A percentile compares a stretch with the other conserved stretches of the same genome.
Conservation (phyloP, 331 rosid species). For the Pyracantha coccinea region DNA sequence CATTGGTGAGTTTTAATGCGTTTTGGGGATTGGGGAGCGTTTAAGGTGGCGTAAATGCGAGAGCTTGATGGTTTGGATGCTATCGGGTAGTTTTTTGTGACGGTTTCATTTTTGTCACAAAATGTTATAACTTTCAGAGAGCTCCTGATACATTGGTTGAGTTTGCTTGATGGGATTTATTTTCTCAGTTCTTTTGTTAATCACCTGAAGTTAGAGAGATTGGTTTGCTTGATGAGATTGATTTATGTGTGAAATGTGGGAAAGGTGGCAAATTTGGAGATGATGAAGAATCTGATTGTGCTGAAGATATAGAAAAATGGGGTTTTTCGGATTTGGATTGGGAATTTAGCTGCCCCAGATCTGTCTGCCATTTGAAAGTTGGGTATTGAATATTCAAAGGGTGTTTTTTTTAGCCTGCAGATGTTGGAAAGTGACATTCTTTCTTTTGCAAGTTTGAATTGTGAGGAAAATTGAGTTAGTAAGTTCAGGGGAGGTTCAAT, state of each 20-base stretch:
- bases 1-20: conserved; percentile 29
- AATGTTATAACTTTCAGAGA: not conserved
- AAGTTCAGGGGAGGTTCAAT: not conserved
- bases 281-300: not conserved
- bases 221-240: not conserved
- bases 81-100: not conserved
- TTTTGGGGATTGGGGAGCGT: not conserved
- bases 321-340: not conserved
- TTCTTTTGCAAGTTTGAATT: not conserved
- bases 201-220: not conserved
- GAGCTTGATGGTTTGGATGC: conserved; percentile 6
- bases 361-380: not conserved
- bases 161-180: not conserved
- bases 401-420: not conserved
- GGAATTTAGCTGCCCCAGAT: conserved; percentile 3
- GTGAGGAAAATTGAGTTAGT: not conserved
- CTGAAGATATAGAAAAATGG: not conserved
- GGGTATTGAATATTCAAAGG: not conserved
- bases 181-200: not conserved
- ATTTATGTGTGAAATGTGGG: not conserved
- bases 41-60: not conserved
- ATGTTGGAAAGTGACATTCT: not conserved
- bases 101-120: not conserved
- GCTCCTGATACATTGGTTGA: not conserved
- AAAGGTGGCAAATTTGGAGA: not conserved